Conservation (phyloP, 2,329 filamentous ascomycete genomes). For the Xylaria sp. region DNA sequence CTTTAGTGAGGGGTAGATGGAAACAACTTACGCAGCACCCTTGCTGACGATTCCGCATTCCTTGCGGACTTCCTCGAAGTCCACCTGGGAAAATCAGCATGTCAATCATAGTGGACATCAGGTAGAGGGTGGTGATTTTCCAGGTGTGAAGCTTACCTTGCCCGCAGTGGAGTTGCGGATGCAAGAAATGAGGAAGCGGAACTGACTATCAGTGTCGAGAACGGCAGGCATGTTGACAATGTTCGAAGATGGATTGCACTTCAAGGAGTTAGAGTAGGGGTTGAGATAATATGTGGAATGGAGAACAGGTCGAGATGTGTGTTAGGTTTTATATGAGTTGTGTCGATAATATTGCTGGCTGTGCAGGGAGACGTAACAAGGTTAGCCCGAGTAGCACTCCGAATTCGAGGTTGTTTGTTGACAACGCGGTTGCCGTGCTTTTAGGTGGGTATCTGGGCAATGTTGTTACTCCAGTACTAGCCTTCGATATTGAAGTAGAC, state of each 20-base stretch:
- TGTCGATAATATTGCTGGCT: not conserved
- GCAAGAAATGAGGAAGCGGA: constrained; percentile 73
- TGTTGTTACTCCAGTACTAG: not conserved
- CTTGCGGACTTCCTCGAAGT: constrained; percentile 71
- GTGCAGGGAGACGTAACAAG: not conserved
- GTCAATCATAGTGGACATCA: constrained; percentile 9
- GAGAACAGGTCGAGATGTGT: not conserved
- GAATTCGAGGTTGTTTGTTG: not conserved
- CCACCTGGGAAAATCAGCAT: constrained; percentile 59
- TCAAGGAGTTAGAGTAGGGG: not conserved
- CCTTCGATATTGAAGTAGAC: not conserved
- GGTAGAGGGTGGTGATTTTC: not conserved
- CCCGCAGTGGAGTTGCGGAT: constrained; percentile 69
- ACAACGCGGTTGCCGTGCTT: not conserved
- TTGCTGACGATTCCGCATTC: constrained; percentile 72
- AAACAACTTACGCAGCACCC: constrained; percentile 72
- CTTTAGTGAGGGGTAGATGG: not conserved
- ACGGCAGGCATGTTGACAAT: constrained; percentile 55
- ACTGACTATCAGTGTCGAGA: constrained; percentile 63
- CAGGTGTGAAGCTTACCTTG: constrained; percentile 58
- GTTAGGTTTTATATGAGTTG: not conserved
- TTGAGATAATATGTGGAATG: not conserved
- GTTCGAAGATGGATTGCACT: not conserved
- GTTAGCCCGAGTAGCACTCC: not conserved
- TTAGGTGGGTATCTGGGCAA: not conserved